phyloP scores from a whole-genome alignment of 2,329 filamentous ascomycete species.

The Pseudogymnoascus destructans region DNA sequence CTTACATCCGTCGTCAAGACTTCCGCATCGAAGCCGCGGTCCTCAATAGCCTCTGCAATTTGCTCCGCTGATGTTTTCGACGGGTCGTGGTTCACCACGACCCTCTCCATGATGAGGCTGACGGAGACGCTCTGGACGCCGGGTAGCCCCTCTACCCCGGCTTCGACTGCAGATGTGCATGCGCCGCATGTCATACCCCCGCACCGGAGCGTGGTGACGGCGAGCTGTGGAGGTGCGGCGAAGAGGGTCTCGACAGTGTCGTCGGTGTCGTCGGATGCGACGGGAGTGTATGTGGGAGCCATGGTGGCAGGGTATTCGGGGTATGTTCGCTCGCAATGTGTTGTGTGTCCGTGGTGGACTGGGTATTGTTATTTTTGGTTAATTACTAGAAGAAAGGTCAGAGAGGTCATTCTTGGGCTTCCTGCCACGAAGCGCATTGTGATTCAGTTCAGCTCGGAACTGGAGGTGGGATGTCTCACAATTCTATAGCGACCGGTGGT shows the following conservation, averaged over 20 bases:
- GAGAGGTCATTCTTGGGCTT: not conserved
- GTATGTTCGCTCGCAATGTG: not conserved
- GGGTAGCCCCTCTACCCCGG: slow-evolving; percentile 68
- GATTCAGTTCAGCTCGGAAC: not conserved
- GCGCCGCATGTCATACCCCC: slow-evolving; percentile 88
- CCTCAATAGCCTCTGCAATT: slow-evolving; percentile 77
- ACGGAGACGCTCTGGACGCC: slow-evolving; percentile 82
- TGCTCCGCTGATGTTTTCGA: slow-evolving; percentile 58
- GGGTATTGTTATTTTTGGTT: not conserved
- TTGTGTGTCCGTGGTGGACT: not conserved
- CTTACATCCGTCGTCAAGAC: slow-evolving; percentile 72
- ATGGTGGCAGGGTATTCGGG: slow-evolving; percentile 15
- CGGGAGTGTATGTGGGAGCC: slow-evolving; percentile 22
- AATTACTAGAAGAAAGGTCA: slow-evolving; percentile 2
- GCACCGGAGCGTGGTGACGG: slow-evolving; percentile 80
- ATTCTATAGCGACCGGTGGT: not conserved
- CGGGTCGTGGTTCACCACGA: slow-evolving; percentile 85
- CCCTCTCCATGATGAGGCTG: slow-evolving; percentile 87
- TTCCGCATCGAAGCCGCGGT: slow-evolving; percentile 81
- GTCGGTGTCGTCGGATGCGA: not conserved
- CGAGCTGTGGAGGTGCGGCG: slow-evolving; percentile 48
- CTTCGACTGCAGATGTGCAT: slow-evolving; percentile 90
- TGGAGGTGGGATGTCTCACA: slow-evolving; percentile 3
- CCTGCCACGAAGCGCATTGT: not conserved
- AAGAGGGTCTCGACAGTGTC: slow-evolving; percentile 11